Conservation (phyloP, 345 rosid genomes). For the Eucalyptus rudis region DNA sequence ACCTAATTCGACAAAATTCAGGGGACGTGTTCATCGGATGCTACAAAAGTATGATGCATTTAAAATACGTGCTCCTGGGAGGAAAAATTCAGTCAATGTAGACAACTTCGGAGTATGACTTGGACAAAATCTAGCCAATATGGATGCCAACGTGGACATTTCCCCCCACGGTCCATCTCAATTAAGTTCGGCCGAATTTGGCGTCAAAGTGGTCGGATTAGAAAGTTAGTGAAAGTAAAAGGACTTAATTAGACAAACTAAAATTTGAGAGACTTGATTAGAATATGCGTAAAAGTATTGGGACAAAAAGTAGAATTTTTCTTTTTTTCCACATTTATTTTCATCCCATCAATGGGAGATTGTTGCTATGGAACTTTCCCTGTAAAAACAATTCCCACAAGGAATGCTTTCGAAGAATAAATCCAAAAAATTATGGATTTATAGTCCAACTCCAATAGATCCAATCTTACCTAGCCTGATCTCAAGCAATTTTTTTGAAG, state of each 20-base stretch:
- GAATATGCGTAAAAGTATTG: background rate
- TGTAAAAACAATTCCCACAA: background rate
- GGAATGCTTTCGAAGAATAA: background rate
- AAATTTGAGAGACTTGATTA: background rate
- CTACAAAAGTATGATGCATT: background rate
- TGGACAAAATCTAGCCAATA: background rate
- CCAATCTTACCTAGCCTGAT: background rate
- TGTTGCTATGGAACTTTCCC: background rate
- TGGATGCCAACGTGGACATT: background rate
- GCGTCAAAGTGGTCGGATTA: background rate
- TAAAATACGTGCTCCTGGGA: background rate
- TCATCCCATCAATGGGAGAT: background rate
- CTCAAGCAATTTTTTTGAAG: background rate
- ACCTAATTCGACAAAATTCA: background rate
- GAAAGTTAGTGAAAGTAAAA: background rate
- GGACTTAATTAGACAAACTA: background rate
- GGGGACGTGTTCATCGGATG: background rate
- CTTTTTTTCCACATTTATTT: background rate
- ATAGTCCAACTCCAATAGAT: background rate
- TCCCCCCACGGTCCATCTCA: background rate
- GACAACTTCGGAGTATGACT: background rate
- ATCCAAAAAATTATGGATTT: background rate
- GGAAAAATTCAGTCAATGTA: background rate
- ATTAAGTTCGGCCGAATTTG: rapidly evolving
- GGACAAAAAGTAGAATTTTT: background rate